A percentile compares a stretch with the other conserved stretches of the same genome.
Conservation (phyloP, 306 rosid species). For the Cicer arietinum region DNA sequence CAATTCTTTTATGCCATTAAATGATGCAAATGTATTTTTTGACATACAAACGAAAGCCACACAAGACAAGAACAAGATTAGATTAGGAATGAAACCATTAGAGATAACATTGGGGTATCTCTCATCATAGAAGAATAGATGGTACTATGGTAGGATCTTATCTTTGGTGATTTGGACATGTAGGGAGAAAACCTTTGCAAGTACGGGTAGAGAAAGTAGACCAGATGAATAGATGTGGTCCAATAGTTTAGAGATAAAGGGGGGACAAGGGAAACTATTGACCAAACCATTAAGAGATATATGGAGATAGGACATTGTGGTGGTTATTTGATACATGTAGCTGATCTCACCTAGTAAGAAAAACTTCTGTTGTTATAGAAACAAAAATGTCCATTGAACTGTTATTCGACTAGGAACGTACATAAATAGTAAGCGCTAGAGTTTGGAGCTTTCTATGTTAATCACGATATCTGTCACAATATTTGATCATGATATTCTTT, state of each 20-base stretch:
- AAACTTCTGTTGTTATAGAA: neutral
- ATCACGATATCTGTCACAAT: neutral
- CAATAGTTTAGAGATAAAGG: slow-evolving; percentile 2
- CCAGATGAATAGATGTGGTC: slow-evolving; percentile 7
- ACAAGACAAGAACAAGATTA: neutral
- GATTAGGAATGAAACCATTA: neutral
- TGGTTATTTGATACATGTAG: neutral
- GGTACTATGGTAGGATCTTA: neutral
- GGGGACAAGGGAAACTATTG: neutral
- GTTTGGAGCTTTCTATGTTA: slow-evolving; percentile 33
- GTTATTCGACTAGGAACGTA: neutral
- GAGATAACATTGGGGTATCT: neutral
- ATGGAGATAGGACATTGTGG: neutral
- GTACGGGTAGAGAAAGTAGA: neutral
- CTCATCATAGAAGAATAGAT: neutral
- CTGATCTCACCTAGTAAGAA: neutral
- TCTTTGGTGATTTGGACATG: neutral
- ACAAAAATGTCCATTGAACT: neutral
- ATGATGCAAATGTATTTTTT: slow-evolving; percentile 24
- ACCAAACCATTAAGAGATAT: neutral
- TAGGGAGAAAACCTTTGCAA: neutral
- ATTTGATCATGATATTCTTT: neutral
- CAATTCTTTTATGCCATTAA: neutral
- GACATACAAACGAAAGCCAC: neutral
- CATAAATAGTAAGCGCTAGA: slow-evolving; percentile 29